Evolutionary conservation across 495 filamentous ascomycete species (phyloP).

Genomic region (Hamigera avellanea): DNA sequence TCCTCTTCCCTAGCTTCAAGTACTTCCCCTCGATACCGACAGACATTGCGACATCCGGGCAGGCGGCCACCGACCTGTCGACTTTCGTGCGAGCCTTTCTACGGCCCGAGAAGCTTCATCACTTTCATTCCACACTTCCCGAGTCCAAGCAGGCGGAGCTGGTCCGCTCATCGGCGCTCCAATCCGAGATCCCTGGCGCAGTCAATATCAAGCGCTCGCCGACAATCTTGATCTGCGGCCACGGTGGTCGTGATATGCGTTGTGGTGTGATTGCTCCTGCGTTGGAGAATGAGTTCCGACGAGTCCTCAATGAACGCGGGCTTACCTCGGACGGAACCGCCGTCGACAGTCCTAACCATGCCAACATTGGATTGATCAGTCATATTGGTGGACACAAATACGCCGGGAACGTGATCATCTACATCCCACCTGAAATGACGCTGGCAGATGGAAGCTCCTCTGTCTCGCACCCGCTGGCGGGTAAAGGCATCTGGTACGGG

Average conservation of each 20-base stretch:
- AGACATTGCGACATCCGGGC: conserved; percentile 3
- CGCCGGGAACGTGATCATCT: conserved; percentile 88
- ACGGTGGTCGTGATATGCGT: conserved; percentile 64
- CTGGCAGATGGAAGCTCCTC: conserved; percentile 7
- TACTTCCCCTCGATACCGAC: conserved; percentile 58
- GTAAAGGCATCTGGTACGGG: conserved; percentile 89
- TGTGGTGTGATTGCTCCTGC: conserved; percentile 73
- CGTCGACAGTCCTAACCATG: conserved; percentile 23
- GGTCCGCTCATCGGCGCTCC: conserved; percentile 18
- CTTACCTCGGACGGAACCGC: conserved; percentile 10
- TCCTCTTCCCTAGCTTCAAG: conserved; percentile 69
- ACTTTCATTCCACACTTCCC: conserved; percentile 41
- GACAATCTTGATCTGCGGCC: conserved; percentile 73
- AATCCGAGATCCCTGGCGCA: conserved; percentile 24
- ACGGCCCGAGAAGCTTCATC: conserved; percentile 46
- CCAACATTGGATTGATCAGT: conserved; percentile 63
- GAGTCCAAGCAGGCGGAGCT: conserved; percentile 16
- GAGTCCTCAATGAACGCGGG: conserved; percentile 26
- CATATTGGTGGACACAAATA: conserved; percentile 91
- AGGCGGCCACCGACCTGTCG: conserved; percentile 11
- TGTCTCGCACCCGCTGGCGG: conserved; percentile 46
- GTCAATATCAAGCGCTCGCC: conserved; percentile 51
- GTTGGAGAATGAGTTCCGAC: conserved; percentile 56
- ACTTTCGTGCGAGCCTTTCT: conserved; percentile 30
- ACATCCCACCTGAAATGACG: conserved; percentile 53